Conservation (phyloP, 805 yeast genomes). For the Saccharomycopsis sp. region DNA sequence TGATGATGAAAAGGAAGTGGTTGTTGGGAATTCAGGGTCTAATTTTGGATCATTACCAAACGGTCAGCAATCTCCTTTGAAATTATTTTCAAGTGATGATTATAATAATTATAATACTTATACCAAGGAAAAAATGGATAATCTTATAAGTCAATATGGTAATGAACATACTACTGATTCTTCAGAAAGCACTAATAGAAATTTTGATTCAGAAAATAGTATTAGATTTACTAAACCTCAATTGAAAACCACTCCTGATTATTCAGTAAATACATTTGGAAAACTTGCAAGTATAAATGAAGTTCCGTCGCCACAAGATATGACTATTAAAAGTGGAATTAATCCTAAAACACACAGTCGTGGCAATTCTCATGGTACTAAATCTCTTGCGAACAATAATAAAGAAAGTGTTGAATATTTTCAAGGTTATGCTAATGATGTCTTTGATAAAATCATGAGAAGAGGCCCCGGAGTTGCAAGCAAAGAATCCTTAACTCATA, state of each 20-base stretch:
- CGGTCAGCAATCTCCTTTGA: conserved; percentile 18
- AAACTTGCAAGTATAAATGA: background rate
- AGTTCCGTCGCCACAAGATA: background rate
- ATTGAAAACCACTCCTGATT: background rate
- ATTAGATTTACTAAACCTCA: no score
- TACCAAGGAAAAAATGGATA: conserved; percentile 11
- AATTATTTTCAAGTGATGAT: conserved; percentile 14
- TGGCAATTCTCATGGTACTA: background rate
- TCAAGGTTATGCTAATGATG: conserved; percentile 11
- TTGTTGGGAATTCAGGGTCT: background rate
- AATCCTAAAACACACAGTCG: no score
- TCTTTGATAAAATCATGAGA: conserved; percentile 11
- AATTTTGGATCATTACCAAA: conserved; percentile 1
- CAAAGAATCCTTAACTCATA: conserved; percentile 2
- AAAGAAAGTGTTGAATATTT: background rate
- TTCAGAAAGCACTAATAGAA: background rate
- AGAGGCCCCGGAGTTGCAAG: conserved; percentile 14
- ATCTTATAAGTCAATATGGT: conserved; percentile 8
- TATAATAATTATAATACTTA: conserved; percentile 17
- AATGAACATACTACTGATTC: background rate
- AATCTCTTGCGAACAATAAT: no score
- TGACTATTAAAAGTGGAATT: no score
- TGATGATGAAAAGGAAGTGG: background rate
- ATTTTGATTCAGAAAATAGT: background rate
- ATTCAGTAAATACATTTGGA: background rate